Base-by-base conservation (phyloP, 2,329 filamentous ascomycete genomes). In the Exophiala bonariae region DNA sequence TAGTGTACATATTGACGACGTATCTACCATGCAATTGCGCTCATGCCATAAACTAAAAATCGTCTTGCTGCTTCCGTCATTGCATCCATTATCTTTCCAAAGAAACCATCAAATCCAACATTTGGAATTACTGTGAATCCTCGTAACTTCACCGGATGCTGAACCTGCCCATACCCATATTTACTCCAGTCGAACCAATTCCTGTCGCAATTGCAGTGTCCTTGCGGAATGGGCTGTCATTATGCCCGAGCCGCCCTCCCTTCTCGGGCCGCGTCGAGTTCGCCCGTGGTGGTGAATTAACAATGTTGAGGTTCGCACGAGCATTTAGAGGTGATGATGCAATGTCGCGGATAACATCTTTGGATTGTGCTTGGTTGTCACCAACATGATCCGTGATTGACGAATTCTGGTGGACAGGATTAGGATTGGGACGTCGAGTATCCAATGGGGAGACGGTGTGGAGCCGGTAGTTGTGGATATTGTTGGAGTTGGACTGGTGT, bases 71-170 rank as follows among this genome's bases (percentile, higher is more conserved):
- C 11, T 26, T 11, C 6, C 6, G 23, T 26, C 6, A 6, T 26
- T 26, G 6, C 23, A 26, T 26, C 23, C 6, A 26, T 26, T 26
- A 26, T 26, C 23, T 26, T 6, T 26, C 11, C 6, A 26, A 11
- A n/a, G n/a, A n/a, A n/a, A n/a, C n/a, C n/a, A n/a, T n/a, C n/a
- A n/a, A n/a, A n/a, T n/a, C n/a, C n/a, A n/a, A n/a, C n/a, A n/a
- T n/a, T n/a, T n/a, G n/a, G n/a, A n/a, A n/a, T n/a, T n/a, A n/a
- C n/a, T n/a, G n/a, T n/a, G n/a, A n/a, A n/a, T n/a, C n/a, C n/a
- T n/a, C n/a, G 59, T 58, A 60, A 67, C 63, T 37, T 62, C 59
- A 53, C 60, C 66, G 47, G 59, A 60, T 37, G 59, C 59, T 34
- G 62, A 50, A 43, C 56, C 60, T 31, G 61, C 58, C 40, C 60